These are phyloP conservation scores for Biancaea sappan DNA, from an alignment of 306 rosid species.

Conservation along the genomic window DNA sequence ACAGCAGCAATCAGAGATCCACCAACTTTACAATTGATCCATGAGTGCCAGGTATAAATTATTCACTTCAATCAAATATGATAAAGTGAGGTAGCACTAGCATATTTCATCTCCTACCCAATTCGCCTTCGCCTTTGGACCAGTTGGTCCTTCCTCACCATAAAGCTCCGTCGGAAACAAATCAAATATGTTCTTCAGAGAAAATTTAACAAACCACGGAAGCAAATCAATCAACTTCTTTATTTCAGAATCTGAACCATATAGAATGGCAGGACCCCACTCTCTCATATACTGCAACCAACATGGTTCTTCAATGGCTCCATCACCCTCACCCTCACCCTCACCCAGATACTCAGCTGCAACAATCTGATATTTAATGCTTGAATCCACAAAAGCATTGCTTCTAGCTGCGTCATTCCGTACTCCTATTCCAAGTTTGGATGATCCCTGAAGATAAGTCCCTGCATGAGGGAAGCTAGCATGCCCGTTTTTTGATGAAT, in stretches of 20 bases:
- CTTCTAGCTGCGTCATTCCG: conserved; percentile 80
- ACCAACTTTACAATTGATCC: conserved; percentile 29
- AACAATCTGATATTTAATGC: conserved; percentile 63
- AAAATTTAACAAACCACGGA: conserved; percentile 77
- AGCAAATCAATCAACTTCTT: conserved; percentile 74
- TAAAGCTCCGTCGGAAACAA: conserved; percentile 87
- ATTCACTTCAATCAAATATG: not conserved
- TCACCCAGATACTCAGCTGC: conserved; percentile 81
- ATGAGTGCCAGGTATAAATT: conserved; percentile 22
- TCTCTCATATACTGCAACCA: conserved; percentile 97
- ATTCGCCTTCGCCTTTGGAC: conserved; percentile 96
- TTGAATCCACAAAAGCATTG: conserved; percentile 67
- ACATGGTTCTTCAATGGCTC: conserved; percentile 68
- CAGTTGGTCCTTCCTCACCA: conserved; percentile 97
- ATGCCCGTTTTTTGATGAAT: conserved; percentile 89
- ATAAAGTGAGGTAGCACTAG: conserved; percentile 34
- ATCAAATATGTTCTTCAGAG: conserved; percentile 75
- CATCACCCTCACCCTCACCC: conserved; percentile 45
- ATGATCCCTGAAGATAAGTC: conserved; percentile 77
- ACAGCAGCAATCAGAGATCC: conserved; percentile 10
- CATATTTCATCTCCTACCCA: conserved; percentile 85
- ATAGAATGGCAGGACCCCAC: conserved; percentile 90
- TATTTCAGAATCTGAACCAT: conserved; percentile 65
- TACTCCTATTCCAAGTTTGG: conserved; percentile 75
- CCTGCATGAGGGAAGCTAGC: conserved; percentile 92